phyloP scores from a whole-genome alignment of 1,139 yeast genomes.

The Pichia sp. region DNA sequence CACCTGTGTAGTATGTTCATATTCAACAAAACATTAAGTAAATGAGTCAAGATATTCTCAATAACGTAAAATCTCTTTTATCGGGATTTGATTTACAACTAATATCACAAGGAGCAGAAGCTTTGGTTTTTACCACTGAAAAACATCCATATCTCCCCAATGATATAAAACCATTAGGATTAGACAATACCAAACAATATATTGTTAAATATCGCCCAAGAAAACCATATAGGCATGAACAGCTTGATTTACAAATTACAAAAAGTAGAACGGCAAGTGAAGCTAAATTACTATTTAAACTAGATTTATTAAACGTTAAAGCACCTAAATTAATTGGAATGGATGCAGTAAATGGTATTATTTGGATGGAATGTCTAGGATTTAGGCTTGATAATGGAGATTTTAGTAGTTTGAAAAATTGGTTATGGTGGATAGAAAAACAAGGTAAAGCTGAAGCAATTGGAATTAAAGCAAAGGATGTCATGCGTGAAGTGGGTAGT shows the following conservation, averaged over 20 bases:
- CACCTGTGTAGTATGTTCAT: too few species aligned
- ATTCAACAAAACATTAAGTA: background rate
- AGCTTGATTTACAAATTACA: constrained; percentile 68
- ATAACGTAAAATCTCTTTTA: constrained; percentile 38
- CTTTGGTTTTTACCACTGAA: constrained; percentile 61
- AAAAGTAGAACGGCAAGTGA: constrained; percentile 80
- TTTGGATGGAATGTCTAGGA: constrained; percentile 85
- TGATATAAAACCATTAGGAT: constrained; percentile 19
- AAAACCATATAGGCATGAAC: constrained; percentile 83
- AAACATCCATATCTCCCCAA: constrained; percentile 61
- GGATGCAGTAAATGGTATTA: constrained; percentile 71
- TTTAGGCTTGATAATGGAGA: constrained; percentile 40
- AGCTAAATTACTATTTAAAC: constrained; percentile 64
- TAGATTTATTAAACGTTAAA: constrained; percentile 48
- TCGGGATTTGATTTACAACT: constrained; percentile 45
- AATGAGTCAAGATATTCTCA: constrained; percentile 41
- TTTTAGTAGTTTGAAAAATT: constrained; percentile 60
- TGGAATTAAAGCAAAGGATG: constrained; percentile 35
- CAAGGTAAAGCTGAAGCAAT: constrained; percentile 30
- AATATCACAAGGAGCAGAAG: constrained; percentile 95
- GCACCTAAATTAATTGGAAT: constrained; percentile 68
- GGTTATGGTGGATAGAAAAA: constrained; percentile 58
- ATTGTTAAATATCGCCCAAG: constrained; percentile 84
- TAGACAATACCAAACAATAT: constrained; percentile 33
- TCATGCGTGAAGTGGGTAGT: constrained; percentile 53